Evolutionary conservation across 805 yeast species (phyloP), one percentile per base, ranked within the genome.

Genomic region (Starmera quercuum): DNA sequence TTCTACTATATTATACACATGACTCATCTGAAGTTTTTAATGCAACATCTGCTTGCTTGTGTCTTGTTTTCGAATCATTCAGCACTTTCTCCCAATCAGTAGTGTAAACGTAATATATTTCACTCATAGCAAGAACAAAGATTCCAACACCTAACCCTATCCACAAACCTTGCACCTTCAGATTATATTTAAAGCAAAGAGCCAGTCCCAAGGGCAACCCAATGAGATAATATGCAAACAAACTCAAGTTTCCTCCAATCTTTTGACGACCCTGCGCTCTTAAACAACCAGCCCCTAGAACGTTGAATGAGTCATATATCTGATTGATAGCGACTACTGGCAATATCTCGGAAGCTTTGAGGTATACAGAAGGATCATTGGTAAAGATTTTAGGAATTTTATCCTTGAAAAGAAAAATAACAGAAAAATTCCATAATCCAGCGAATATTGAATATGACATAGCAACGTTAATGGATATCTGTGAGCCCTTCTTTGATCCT

Each of bases 251-350:
- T 0, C 90, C 85, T 2, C 94, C 94, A 31, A 81, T 66, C 32
- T 68, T 71, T 53, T 84, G 95, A 30, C 78, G 60, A 0, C 90
- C 95, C 51, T 80, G 80, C 2, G 87, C 87, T 39, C 95, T 61
- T 38, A 84, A 59, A 25, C 80, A 68, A 1, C 90, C 92, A 29
- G 81, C 76, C 3, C 84, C 78, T n/a, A 82, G 76, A 30, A 80
- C 73, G 12, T 83, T 80, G n/a, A 81, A 51, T 4, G 85, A 78
- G 53, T 84, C 94, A 37, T 73, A 70, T 2, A 83, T 55, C 43
- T 81, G 86, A 43, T 79, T 71, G 2, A 77, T 42, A 2, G 87
- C 74, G 19, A 83, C 71, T 30, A 77, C 61, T 3, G 90, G 87
- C 47, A 82, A 69, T 16, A 81, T 59, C 7, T 56, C 50, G 2